Base-by-base conservation (phyloP, 768 basidiomycete genomes). In the Gloeostereum incarnatum region DNA sequence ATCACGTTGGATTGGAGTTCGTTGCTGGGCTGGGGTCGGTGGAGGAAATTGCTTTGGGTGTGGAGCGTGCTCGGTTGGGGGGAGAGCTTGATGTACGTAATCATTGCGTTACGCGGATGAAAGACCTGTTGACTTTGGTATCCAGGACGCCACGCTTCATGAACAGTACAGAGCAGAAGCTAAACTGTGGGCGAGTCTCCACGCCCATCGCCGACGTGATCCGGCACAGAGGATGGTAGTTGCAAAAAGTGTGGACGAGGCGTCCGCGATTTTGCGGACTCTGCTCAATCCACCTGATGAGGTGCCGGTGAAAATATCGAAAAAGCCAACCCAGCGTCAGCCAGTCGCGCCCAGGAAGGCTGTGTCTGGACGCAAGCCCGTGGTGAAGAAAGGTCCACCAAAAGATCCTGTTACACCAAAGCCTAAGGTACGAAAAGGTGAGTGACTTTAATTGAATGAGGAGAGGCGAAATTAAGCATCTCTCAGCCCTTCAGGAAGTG, bases 121-220 rank as follows among this genome's bases (percentile, higher is more conserved):
- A n/a, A n/a, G n/a, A n/a, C n/a, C n/a, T n/a, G n/a, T n/a, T n/a
- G n/a, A n/a, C n/a, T n/a, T n/a, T n/a, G n/a, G n/a, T n/a, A n/a
- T n/a, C n/a, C n/a, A n/a, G n/a, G n/a, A n/a, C n/a, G n/a, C n/a
- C n/a, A n/a, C n/a, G n/a, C n/a, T n/a, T n/a, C n/a, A n/a, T n/a
- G n/a, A n/a, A n/a, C n/a, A n/a, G n/a, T n/a, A n/a, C n/a, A n/a
- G n/a, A n/a, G n/a, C n/a, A n/a, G n/a, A n/a, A n/a, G n/a, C n/a
- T n/a, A n/a, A n/a, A n/a, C n/a, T n/a, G n/a, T n/a, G n/a, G n/a
- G n/a, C n/a, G n/a, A 76, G 80, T 0, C 59, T 92, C 14, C 78
- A 85, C 49, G 69, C 75, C 14, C 86, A 91, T 55, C 71, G 75
- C 10, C 62, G 59, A 4, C 59, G 54, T 6, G 64, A 71, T 39